These are phyloP conservation scores for Alternaria solani DNA, from an alignment of 2,329 filamentous ascomycete species.

Conservation along the genomic window DNA sequence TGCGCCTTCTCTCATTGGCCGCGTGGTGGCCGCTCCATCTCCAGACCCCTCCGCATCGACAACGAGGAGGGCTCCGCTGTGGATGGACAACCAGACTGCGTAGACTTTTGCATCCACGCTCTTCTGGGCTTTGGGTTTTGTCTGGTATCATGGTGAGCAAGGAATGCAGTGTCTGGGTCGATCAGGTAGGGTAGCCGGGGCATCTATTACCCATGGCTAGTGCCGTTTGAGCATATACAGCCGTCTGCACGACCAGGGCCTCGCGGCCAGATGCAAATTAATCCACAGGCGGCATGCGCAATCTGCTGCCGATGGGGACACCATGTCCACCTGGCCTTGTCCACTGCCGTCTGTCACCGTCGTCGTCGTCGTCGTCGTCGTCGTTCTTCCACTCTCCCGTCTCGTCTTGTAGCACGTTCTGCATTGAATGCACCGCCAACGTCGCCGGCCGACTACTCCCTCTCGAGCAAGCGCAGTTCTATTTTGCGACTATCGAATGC, in stretches of 20 bases:
- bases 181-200: slow-evolving; percentile 5
- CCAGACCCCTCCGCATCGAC: neutral
- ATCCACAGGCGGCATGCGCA: slow-evolving; percentile 15
- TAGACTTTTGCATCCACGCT: neutral
- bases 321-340: neutral
- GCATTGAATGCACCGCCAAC: neutral
- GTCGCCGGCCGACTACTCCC: slow-evolving; percentile 5
- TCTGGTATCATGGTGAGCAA: slow-evolving; percentile 5
- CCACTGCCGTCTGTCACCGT: neutral
- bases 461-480: slow-evolving; percentile 22
- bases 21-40: neutral
- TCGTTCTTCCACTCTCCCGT: slow-evolving; percentile 3
- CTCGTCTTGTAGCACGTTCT: neutral
- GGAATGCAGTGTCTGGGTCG: neutral
- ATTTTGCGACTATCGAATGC: slow-evolving; percentile 39
- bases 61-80: neutral
- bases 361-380: neutral
- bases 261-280: slow-evolving; percentile 28
- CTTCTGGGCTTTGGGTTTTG: neutral
- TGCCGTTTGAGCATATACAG: slow-evolving; percentile 27
- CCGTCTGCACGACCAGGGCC: slow-evolving; percentile 28
- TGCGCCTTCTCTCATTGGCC: slow-evolving; percentile 32
- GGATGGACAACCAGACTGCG: neutral
- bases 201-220: slow-evolving; percentile 21
- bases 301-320: slow-evolving; percentile 9